Base-by-base conservation (phyloP, 306 rosid genomes). In the Vigna trinervia region DNA sequence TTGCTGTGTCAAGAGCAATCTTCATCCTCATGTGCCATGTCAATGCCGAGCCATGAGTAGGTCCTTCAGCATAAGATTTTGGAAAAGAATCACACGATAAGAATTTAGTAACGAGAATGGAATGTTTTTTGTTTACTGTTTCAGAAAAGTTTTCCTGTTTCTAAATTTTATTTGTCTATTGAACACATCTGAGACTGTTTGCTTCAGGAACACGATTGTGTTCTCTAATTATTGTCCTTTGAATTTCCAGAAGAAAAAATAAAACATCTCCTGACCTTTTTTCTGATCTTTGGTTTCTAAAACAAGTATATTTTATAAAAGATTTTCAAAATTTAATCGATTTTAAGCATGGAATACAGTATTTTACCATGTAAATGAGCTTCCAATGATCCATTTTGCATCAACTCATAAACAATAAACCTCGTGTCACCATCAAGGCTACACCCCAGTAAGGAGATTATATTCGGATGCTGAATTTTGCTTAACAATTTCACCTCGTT, bases 11-110 rank as follows among this genome's bases (percentile, higher is more conserved):
- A 53, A 95, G 94, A 77, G 99, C 99, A 80, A 92, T 88, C 85
- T 95, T 95, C 97, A 95, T 87, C 80, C 99, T 86, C 93, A 86
- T 91, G 54, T 83, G 87, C 99, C 99, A 95, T 7, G 94, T 90
- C 88, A 95, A 81, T 75, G 83, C 84, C 0, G 92, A 88, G 26
- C 99, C 99, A 83, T 72, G 92, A 74, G 97, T 86, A 53, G 92
- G 92, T 69, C 97, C 97, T 95, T 79, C 66, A 82, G 47, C 60
- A 60, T 52, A 15, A 54, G 19, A 22, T 65, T 71, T 71, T 30
- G 50, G 1, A 48, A 76, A 69, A 66, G 1, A 56, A 60, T 1
- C 6, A 73, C 64, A 67, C 36, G 17, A 65, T 39, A 32, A 60
- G 73, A 62, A 47, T 15, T 28, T 73, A 36, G 19, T 46, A 32